Percentiles rank a stretch among this genome's conserved stretches.
These are phyloP conservation scores for Xylaria polymorpha DNA, from an alignment of 2,329 filamentous ascomycete genomes.

Conservation along the genomic window DNA sequence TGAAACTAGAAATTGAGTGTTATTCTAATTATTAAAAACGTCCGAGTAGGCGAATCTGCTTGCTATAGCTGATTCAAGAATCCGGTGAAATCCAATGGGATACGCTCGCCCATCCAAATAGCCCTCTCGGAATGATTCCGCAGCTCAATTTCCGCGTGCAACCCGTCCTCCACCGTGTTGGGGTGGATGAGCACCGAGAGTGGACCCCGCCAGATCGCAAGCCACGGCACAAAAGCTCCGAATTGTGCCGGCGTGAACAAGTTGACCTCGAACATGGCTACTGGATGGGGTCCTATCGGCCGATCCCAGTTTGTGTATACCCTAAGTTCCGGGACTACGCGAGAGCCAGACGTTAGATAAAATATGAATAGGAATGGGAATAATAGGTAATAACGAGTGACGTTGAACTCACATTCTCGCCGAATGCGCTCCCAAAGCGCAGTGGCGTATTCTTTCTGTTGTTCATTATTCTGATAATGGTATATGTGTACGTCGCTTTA, in stretches of 20 bases:
- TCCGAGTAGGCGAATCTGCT: background rate
- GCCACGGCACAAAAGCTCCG: conserved; percentile 87
- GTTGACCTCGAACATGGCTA: conserved; percentile 94
- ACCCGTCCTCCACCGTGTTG: conserved; percentile 67
- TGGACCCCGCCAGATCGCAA: conserved; percentile 83
- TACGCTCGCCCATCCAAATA: conserved; percentile 77
- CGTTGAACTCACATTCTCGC: conserved; percentile 73
- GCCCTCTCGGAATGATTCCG: conserved; percentile 75
- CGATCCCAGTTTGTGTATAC: conserved; percentile 82
- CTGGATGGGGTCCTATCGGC: conserved; percentile 83
- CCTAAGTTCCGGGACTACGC: conserved; percentile 81
- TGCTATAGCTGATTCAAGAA: conserved; percentile 12
- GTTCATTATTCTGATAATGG: conserved; percentile 72
- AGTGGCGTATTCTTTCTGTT: conserved; percentile 74
- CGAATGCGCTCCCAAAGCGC: conserved; percentile 83
- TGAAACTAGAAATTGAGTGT: background rate
- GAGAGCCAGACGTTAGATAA: background rate
- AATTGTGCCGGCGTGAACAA: conserved; percentile 87
- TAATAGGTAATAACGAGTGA: background rate
- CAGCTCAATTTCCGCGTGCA: conserved; percentile 51
- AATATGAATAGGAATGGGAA: conserved; percentile 1
- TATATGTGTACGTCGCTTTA: conserved; percentile 84
- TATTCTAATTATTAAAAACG: too few species aligned
- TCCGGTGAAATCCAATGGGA: conserved; percentile 66
- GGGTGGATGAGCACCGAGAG: conserved; percentile 84